Base-by-base conservation (phyloP, 345 rosid species). In the Combretum micranthum region DNA sequence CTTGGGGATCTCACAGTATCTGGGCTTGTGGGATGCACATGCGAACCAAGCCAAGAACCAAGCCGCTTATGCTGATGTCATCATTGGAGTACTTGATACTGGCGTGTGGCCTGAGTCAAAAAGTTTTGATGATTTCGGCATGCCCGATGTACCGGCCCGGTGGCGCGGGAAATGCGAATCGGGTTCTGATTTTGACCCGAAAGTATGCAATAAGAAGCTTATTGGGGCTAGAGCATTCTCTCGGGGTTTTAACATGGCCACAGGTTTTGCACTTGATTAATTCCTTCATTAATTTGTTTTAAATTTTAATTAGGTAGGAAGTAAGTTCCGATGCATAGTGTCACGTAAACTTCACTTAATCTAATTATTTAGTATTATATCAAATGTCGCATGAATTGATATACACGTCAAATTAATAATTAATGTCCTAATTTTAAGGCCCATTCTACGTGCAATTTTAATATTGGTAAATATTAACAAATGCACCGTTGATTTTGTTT, bases 21-120 rank as follows among this genome's bases (percentile, higher is more conserved):
- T 74, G 21, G 87, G 73, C 21, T 50, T 69, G 45, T 61, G 54
- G 59, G 50, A 68, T 5, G 77, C 78, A n/a, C 64, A 65, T 52
- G 26, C 8, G 47, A 47, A 49, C 55, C 73, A 50, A 6, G 78
- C 71, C 44, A 67, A 81, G 11, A 76, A 64, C 3, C 79, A 63
- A 2, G 69, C 87, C 13, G 72, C 81, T 4, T 57, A 61, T 16
- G 3, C 44, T 12, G 84, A 72, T 26, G 92, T 92, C 25, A 26
- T 88, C 9, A 65, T 92, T 17, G 98, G 98, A 0, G 95, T 92
- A 18, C 77, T 92, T 0, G 98, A 92, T 46, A 86, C 95, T 0
- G 98, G 98, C 1, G 83, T 88, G 15, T 88, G 92, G 98, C 98
- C 98, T 0, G 96, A 86, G 65, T 84, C 88, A 0, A 74, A 67